Base-by-base conservation (phyloP, 2,329 filamentous ascomycete genomes). In the Graphiopsis chlorocephala region DNA sequence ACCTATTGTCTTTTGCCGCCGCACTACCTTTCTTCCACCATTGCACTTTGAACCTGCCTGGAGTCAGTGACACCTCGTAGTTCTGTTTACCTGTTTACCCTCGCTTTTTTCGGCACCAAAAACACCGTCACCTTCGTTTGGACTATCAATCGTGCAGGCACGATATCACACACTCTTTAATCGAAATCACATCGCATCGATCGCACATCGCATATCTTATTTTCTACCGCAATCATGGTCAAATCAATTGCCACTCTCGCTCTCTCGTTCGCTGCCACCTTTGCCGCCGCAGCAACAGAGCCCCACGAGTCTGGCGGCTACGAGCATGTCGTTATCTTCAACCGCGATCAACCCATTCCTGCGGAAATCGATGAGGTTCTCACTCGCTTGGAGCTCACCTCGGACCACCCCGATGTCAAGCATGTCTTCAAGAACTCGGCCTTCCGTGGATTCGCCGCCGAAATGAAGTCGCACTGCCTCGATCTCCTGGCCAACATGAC, bases 341-440 rank as follows among this genome's bases (percentile, higher is more conserved):
- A 78, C 68, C 70, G 68, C n/a, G 61, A 68, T 23, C 67, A 72
- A 17, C 71, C 74, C 26, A 68, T 70, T 17, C 69, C 72, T 48
- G 74, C 76, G 23, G 72, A 75, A 42, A 72, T 78, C 64, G 69
- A 72, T 17, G 74, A 78, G 38, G 71, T 79, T 7, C 71, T 80
- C 23, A 64, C 70, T 17, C 68, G 75, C 42, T 66, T 79, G 15
- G 73, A 73, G 14, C 75, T 82, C 14, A 68, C 74, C 60, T 66
- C 72, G n/a, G 70, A 74, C 10, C 77, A 80, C 65, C 69, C 77
- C 4, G 73, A 78, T 64, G 77, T 79, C 61, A 64, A 71, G 23
- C 73, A 78, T 52, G 72, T 76, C 42, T 79, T 75, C 74, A 76
- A 80, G 69, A 79, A 80, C 68, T 74, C 71, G 50, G 75, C 72